Evolutionary conservation across 352 stramenopile species (phyloP), one percentile per base, ranked within the genome.

Genomic region (Globisporangium viniferum): DNA sequence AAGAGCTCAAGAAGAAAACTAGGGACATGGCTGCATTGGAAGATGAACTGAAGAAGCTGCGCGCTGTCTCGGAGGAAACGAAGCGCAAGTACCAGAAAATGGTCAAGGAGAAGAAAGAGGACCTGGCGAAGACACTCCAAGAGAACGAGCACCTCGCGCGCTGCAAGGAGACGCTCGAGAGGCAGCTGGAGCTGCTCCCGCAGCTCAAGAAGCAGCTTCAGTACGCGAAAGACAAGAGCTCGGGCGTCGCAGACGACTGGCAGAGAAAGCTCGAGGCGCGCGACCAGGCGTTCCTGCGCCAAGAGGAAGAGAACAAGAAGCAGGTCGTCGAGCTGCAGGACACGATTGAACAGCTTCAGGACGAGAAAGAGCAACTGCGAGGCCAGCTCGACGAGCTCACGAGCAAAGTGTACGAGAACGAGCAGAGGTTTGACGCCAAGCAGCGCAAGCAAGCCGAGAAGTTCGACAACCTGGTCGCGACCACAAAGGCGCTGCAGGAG

Each of bases 181-280:
- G 73, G 0, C 76, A 87, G 64, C 66, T 77, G 27, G 79, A 80
- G 10, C 76, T 86, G 1, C 74, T 86, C n/a, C 70, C 72, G 33
- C 80, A 87, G 57, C 69, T 90, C 22, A 83, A 83, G 35, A 83
- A 74, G 60, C 74, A 83, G 48, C 66, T 90, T 14, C 74, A 88
- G 31, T 74, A 75, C 31, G 67, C 78, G 8, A 81, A 84, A 31
- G 78, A 84, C 49, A 85, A 84, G 46, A 72, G 73, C 31, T 70
- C 67, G 2, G 67, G 73, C 5, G 68, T 73, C n/a, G 51, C 63
- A 0, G 73, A 82, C 4, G 75, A 82, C 35, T 76, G 67, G 71
- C 73, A 82, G 39, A 72, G 67, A 39, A 70, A 70, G 18, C 61
- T 82, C 44, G 73, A 80, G 41, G 60, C 79, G 44, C 80, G 82